These are phyloP conservation scores for Tolypocladium tundrense DNA, from an alignment of 2,329 filamentous ascomycete genomes.

Conservation along the genomic window DNA sequence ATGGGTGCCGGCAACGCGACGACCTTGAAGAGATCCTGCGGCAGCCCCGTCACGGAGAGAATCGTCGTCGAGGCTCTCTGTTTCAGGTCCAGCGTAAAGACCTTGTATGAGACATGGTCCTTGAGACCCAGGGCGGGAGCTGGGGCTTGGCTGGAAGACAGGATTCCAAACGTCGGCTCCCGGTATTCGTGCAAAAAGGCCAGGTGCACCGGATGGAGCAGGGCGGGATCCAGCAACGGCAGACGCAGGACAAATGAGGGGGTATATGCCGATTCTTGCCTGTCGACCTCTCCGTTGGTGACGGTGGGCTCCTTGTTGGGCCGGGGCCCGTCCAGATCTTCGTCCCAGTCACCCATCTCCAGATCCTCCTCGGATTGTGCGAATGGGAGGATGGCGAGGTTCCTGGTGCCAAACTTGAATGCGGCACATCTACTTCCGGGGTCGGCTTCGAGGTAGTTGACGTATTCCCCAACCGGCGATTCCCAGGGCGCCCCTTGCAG, in stretches of 20 bases:
- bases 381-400: slow-evolving; percentile 89
- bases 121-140: slow-evolving; percentile 74
- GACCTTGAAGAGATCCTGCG: slow-evolving; percentile 77
- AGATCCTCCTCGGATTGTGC: slow-evolving; percentile 77
- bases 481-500: slow-evolving; percentile 75
- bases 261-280: slow-evolving; percentile 60
- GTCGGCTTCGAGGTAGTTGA: slow-evolving; percentile 78
- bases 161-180: slow-evolving; percentile 91
- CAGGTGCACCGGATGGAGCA: slow-evolving; percentile 84
- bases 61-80: slow-evolving; percentile 90
- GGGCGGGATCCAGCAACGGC: slow-evolving; percentile 74
- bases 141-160: slow-evolving; percentile 65
- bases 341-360: slow-evolving; percentile 85
- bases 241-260: slow-evolving; percentile 89
- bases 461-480: slow-evolving; percentile 61
- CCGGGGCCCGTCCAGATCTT: slow-evolving; percentile 62
- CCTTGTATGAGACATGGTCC: slow-evolving; percentile 81
- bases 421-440: slow-evolving; percentile 88
- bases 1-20: slow-evolving; percentile 76
- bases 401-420: slow-evolving; percentile 81
- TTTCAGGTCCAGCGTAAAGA: slow-evolving; percentile 89
- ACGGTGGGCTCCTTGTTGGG: slow-evolving; percentile 34
- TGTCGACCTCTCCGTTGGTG: slow-evolving; percentile 24
- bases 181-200: slow-evolving; percentile 94
- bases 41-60: slow-evolving; percentile 73